These are phyloP conservation scores for Xylaria castorea DNA, from an alignment of 495 filamentous ascomycete species.

Conservation along the genomic window DNA sequence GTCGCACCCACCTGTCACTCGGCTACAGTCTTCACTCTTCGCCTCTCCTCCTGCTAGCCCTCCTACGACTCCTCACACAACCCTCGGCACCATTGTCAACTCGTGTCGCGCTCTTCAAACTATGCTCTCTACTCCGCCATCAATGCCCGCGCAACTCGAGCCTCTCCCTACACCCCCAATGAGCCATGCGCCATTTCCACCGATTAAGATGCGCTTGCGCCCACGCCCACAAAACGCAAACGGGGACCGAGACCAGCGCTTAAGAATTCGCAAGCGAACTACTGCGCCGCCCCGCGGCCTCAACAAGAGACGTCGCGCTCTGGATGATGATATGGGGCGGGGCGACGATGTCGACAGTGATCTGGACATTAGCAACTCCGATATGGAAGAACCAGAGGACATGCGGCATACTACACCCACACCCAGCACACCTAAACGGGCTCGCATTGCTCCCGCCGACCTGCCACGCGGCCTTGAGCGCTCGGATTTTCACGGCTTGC, in stretches of 20 bases:
- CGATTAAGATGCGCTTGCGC: conserved; percentile 56
- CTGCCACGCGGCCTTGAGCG: conserved; percentile 71
- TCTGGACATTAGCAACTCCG: conserved; percentile 35
- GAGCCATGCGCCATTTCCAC: conserved; percentile 53
- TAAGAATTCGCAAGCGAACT: conserved; percentile 61
- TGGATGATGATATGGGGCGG: conserved; percentile 59
- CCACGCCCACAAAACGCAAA: conserved; percentile 48
- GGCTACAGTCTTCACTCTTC: conserved; percentile 64
- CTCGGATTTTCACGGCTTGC: conserved; percentile 68
- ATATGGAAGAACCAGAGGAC: conserved; percentile 29
- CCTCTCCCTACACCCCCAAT: conserved; percentile 58
- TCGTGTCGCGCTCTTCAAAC: conserved; percentile 77
- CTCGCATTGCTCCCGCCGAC: conserved; percentile 67
- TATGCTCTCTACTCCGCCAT: conserved; percentile 56
- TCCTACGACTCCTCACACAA: conserved; percentile 60
- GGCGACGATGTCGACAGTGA: conserved; percentile 52
- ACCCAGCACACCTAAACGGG: conserved; percentile 72
- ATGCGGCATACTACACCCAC: conserved; percentile 37
- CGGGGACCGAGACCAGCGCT: conserved; percentile 39
- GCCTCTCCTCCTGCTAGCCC: conserved; percentile 69
- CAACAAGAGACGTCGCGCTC: conserved; percentile 68
- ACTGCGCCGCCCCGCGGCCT: conserved; percentile 56
- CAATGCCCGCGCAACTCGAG: conserved; percentile 51
- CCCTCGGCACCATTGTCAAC: conserved; percentile 65
- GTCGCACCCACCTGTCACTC: conserved; percentile 56